phyloP scores from a whole-genome alignment of 2,329 filamentous ascomycete species.

The Alternaria brassicae region DNA sequence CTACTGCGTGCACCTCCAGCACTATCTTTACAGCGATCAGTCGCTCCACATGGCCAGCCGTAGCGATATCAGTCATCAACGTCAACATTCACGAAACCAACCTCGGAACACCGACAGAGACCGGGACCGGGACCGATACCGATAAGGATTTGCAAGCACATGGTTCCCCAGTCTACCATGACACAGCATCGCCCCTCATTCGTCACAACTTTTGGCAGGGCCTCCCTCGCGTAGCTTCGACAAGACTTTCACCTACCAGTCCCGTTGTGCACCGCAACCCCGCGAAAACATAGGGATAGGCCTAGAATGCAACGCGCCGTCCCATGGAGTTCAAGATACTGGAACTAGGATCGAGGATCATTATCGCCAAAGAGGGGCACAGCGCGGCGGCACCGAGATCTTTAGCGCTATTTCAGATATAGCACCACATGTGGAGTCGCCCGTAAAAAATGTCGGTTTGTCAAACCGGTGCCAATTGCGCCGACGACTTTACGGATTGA shows the following conservation, averaged over 20 bases:
- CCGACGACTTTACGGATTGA: neutral
- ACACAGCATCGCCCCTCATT: neutral
- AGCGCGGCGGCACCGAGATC: neutral
- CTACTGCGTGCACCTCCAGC: neutral
- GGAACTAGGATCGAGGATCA: conserved; percentile 1
- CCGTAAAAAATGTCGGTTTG: neutral
- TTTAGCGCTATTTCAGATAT: neutral
- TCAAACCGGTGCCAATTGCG: neutral
- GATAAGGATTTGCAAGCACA: neutral
- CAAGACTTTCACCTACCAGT: neutral
- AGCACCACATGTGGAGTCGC: neutral
- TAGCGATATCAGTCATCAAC: neutral
- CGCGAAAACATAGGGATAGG: neutral
- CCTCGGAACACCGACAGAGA: neutral
- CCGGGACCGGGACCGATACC: neutral
- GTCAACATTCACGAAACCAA: neutral
- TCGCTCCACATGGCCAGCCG: neutral
- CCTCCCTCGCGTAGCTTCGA: neutral
- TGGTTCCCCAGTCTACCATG: conserved; percentile 1
- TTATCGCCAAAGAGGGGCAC: neutral
- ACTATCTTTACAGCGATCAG: neutral
- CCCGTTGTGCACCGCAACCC: neutral
- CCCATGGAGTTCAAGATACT: neutral
- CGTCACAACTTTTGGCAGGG: neutral
- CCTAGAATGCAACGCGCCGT: neutral